phyloP scores from a whole-genome alignment of 164 flowering plant genomes.

The Piper longum region DNA sequence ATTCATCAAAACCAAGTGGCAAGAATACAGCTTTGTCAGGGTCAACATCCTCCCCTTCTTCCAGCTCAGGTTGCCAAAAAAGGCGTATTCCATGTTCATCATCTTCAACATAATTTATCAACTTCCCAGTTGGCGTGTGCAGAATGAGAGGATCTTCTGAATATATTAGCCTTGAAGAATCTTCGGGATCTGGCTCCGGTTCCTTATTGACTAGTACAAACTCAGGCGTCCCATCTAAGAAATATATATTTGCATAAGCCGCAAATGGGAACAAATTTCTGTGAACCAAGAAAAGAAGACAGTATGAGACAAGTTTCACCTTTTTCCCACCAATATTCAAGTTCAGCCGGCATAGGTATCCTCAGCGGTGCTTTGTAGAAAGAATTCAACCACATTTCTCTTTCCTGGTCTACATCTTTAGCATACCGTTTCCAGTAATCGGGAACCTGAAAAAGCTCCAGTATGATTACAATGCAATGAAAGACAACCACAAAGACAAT shows the following conservation, averaged over 20 bases:
- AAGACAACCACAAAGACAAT: not conserved
- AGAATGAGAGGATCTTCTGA: conserved; percentile 75
- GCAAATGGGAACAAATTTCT: not conserved
- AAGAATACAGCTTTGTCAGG: conserved; percentile 56
- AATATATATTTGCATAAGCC: not conserved
- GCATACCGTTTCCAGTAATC: conserved; percentile 81
- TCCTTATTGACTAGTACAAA: conserved; percentile 69
- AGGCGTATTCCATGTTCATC: conserved; percentile 68
- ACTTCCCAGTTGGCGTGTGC: conserved; percentile 52
- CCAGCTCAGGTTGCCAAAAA: conserved; percentile 73
- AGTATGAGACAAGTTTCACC: conserved; percentile 20
- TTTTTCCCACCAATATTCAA: conserved; percentile 84
- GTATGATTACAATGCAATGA: not conserved
- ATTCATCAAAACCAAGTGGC: conserved; percentile 86
- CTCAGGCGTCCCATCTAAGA: conserved; percentile 53
- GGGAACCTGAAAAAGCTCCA: conserved; percentile 46
- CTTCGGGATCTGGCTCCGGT: conserved; percentile 72
- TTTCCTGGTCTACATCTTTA: conserved; percentile 75
- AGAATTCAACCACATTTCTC: conserved; percentile 93
- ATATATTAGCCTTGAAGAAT: conserved; percentile 50
- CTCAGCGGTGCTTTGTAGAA: conserved; percentile 83
- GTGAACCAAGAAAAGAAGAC: not conserved
- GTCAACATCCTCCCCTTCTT: conserved; percentile 61
- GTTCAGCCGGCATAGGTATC: conserved; percentile 93
- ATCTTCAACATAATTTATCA: conserved; percentile 73